phyloP scores from a whole-genome alignment of 371 early-diverging fungal genomes.

The Rhizopus sp. region DNA sequence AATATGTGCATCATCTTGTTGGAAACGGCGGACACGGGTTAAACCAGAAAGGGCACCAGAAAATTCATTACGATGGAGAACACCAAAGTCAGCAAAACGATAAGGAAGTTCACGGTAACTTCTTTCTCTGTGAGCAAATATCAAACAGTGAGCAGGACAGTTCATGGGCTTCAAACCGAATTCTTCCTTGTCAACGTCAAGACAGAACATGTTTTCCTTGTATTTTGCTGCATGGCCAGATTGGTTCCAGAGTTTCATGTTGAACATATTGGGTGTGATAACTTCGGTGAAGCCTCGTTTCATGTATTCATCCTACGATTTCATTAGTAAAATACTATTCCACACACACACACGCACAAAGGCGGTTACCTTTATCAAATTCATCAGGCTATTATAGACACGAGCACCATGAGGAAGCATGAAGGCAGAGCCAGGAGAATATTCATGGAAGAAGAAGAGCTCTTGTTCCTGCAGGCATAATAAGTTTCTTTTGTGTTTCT shows the following conservation, averaged over 20 bases:
- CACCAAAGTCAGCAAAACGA: conserved; percentile 99
- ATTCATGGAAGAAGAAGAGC: conserved; percentile 97
- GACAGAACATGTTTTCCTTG: conserved; percentile 98
- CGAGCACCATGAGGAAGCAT: conserved; percentile 98
- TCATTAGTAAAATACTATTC: background rate
- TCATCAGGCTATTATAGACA: conserved; percentile 93
- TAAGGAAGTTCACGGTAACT: conserved; percentile 97
- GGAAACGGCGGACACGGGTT: conserved; percentile 99
- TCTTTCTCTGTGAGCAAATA: conserved; percentile 93
- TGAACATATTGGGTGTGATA: conserved; percentile 97
- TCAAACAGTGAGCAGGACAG: conserved; percentile 82
- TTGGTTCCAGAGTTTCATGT: conserved; percentile 96
- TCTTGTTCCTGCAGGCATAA: conserved; percentile 71
- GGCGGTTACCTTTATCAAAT: conserved; percentile 69
- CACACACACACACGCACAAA: background rate
- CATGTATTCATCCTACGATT: conserved; percentile 63
- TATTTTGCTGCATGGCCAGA: conserved; percentile 99
- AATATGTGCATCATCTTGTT: conserved; percentile 99
- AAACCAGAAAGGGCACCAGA: conserved; percentile 97
- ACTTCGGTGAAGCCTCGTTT: conserved; percentile 89
- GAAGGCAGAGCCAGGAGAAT: conserved; percentile 96
- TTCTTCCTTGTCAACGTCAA: conserved; percentile 86
- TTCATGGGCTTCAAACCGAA: conserved; percentile 97
- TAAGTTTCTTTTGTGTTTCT: background rate
- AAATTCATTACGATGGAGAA: conserved; percentile 98